Percentiles rank a stretch among this genome's conserved stretches.
phyloP scores from a whole-genome alignment of 1,284 basidiomycete species.

The Irpex rosettiformis region DNA sequence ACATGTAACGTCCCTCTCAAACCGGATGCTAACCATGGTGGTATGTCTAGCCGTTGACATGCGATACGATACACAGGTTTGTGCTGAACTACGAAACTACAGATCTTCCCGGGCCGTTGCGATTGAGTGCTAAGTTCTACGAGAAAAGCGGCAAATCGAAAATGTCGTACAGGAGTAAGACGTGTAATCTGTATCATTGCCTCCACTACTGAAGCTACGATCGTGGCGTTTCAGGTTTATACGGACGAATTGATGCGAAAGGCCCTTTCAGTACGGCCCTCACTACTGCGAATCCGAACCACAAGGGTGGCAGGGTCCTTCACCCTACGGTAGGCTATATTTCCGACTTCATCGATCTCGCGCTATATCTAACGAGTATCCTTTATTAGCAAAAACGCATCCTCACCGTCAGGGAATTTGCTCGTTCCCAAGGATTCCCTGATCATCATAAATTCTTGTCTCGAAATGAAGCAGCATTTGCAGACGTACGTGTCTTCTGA shows the following conservation, averaged over 20 bases:
- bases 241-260: slow-evolving; percentile 30
- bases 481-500: slow-evolving; percentile 48
- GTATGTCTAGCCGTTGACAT: slow-evolving; percentile 27
- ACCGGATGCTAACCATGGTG: slow-evolving; percentile 41
- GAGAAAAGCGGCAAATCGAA: slow-evolving; percentile 3
- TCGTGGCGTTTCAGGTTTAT: background rate
- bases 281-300: slow-evolving; percentile 47
- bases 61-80: background rate
- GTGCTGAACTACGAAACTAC: background rate
- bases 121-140: slow-evolving; percentile 3
- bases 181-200: background rate
- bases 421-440: slow-evolving; percentile 71
- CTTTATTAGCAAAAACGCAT: slow-evolving; percentile 62
- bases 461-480: slow-evolving; percentile 33
- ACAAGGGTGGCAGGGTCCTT: slow-evolving; percentile 47
- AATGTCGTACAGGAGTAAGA: slow-evolving; percentile 11
- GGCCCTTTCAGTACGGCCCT: slow-evolving; percentile 56
- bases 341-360: background rate
- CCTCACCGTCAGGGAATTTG: slow-evolving; percentile 59
- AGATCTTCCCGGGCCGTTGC: background rate
- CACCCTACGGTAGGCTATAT: slow-evolving; percentile 54
- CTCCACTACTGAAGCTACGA: background rate
- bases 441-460: slow-evolving; percentile 60
- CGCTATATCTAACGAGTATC: background rate
- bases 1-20: slow-evolving; percentile 47